A percentile compares a stretch with the other conserved stretches of the same genome.
phyloP scores from a whole-genome alignment of 768 basidiomycete genomes.

The Phanerochaete sordida region DNA sequence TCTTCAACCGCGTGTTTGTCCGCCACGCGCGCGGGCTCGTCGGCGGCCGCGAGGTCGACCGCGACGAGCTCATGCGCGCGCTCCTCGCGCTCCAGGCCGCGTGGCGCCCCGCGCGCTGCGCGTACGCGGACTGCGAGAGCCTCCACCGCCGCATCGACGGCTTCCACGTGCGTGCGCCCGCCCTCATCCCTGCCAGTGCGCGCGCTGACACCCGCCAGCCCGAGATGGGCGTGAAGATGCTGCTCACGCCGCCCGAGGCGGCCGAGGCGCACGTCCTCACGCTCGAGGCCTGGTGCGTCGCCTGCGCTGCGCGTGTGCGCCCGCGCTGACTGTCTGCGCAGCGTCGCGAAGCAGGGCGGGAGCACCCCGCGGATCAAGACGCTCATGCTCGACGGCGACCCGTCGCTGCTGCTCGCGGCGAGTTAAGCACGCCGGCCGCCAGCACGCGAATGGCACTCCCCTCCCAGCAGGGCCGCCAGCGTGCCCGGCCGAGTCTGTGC shows the following conservation, averaged over 20 bases:
- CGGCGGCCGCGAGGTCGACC: slow-evolving; percentile 18
- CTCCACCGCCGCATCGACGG: slow-evolving; percentile 11
- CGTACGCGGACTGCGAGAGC: slow-evolving; percentile 2
- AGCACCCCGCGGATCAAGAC: slow-evolving; percentile 13
- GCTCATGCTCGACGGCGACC: slow-evolving; percentile 15
- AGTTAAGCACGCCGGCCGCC: not conserved
- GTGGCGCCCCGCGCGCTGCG: slow-evolving; percentile 11
- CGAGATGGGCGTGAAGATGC: slow-evolving; percentile 13
- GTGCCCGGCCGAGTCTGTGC: not conserved
- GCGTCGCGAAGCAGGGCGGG: slow-evolving; percentile 12
- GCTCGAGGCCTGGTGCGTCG: slow-evolving; percentile 10
- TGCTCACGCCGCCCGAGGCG: slow-evolving; percentile 4
- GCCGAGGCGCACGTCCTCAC: not conserved
- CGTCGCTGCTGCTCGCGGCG: slow-evolving; percentile 2
- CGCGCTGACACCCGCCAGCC: not conserved
- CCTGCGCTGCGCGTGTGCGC: not conserved
- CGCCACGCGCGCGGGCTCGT: slow-evolving; percentile 17
- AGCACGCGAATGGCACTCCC: no score
- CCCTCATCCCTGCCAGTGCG: not conserved
- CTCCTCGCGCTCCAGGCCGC: slow-evolving; percentile 20
- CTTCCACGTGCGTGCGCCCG: slow-evolving; percentile 9
- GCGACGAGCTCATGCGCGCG: slow-evolving; percentile 16
- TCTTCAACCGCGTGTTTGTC: slow-evolving; percentile 18
- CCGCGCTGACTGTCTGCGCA: slow-evolving; percentile 1
- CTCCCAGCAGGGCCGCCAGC: not conserved